These are phyloP conservation scores for Fusarium citri DNA, from an alignment of 2,329 filamentous ascomycete genomes.

Conservation along the genomic window DNA sequence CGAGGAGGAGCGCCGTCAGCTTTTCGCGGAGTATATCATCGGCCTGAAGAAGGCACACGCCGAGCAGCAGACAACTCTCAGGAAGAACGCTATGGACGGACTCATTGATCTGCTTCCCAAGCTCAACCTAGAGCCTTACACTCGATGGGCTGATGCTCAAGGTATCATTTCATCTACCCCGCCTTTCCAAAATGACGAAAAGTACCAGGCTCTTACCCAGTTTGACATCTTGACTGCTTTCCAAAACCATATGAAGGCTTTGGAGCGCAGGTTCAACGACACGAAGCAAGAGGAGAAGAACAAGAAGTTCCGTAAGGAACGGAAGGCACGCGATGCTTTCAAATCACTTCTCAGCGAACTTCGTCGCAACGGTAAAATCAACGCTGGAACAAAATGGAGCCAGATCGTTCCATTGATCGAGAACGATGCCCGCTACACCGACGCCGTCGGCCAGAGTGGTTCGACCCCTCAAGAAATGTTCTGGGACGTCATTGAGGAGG, in stretches of 20 bases:
- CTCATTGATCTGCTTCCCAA: constrained; percentile 81
- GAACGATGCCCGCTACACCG: constrained; percentile 83
- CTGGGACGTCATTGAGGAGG: constrained; percentile 95
- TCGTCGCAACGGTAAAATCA: constrained; percentile 81
- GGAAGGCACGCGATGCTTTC: constrained; percentile 87
- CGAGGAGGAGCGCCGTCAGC: constrained; percentile 85
- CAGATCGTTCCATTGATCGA: constrained; percentile 80
- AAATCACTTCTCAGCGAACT: constrained; percentile 79
- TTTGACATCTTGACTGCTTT: constrained; percentile 93
- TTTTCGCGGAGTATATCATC: constrained; percentile 93
- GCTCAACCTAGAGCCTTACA: constrained; percentile 90
- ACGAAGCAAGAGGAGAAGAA: constrained; percentile 88
- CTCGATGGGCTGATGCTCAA: constrained; percentile 92
- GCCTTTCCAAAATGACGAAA: constrained; percentile 82
- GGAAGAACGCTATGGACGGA: constrained; percentile 86
- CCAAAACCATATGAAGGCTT: constrained; percentile 91
- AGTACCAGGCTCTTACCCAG: constrained; percentile 86
- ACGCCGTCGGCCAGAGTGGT: constrained; percentile 84
- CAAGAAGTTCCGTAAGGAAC: constrained; percentile 81
- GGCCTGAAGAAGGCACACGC: constrained; percentile 84
- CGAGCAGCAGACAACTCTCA: constrained; percentile 77
- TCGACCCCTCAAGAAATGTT: constrained; percentile 92
- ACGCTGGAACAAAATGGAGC: constrained; percentile 90
- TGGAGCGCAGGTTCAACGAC: constrained; percentile 93
- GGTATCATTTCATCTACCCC: constrained; percentile 81